Base-by-base conservation (phyloP, 2,329 filamentous ascomycete species). In the Colletotrichum agaves region DNA sequence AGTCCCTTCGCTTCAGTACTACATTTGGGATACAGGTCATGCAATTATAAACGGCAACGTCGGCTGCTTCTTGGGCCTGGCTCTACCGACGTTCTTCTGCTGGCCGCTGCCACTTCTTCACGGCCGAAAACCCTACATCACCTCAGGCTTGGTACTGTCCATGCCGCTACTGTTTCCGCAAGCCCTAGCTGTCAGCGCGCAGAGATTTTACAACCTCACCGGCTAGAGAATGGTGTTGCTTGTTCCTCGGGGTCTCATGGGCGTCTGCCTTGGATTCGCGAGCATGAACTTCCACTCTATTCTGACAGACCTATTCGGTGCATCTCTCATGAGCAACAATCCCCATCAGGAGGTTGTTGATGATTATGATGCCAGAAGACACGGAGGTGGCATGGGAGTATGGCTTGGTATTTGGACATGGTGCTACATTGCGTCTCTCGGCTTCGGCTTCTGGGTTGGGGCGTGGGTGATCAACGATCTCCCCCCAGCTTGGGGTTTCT, bases 331-430 rank as follows among this genome's bases (percentile, higher is more conserved):
- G 84, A 91, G 90, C 73, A 83, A 84, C 44, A 88, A 89, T 55
- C 91, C 92, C 2, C 91, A 93, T 73, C 89, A 93, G 77, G 91
- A 93, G 73, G 79, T 91, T 19, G 89, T 91, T 1, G 85, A 90
- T 64, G 79, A 85, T 12, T 87, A 87, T 71, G 92, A 94, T 76
- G 86, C 91, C 17, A 87, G 92, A 61, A 84, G 91, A 44, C 90
- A 93, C 73, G 92, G 92, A 7, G 91, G 92, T 12, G 92, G 92
- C 0, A 90, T 94, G 81, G 92, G 92, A 0, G 81, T 92, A n/a
- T 94, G 92, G 92, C 82, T 93, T 10, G 90, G 91, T 1, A 83
- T 92, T 61, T 94, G 91, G 91, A 90, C 90, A 0, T 94, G 90
- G 88, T 92, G 90, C 75, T 92, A 88, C 77, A 88, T 92, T 72